These are phyloP conservation scores for Boletus huronensis DNA, from an alignment of 768 basidiomycete species.

Conservation along the genomic window DNA sequence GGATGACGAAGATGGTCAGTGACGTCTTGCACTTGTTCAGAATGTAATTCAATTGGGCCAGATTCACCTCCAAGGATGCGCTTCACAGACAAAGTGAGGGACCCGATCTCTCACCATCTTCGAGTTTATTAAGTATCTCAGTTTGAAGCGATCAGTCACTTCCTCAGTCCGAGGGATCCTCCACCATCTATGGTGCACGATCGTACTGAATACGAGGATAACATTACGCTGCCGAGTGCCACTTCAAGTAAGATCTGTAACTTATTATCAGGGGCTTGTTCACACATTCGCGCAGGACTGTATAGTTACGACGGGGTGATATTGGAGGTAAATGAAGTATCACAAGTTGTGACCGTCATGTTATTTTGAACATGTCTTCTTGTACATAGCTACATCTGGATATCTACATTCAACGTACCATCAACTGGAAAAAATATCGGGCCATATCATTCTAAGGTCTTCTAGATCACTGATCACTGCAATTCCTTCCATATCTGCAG, in stretches of 20 bases:
- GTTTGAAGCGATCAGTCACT: conserved; percentile 78
- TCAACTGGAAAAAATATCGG: conserved; percentile 59
- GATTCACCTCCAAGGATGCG: conserved; percentile 73
- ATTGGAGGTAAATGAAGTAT: conserved; percentile 73
- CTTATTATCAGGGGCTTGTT: neutral
- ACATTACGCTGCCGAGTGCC: conserved; percentile 62
- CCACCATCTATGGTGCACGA: conserved; percentile 81
- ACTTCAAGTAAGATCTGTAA: conserved; percentile 55
- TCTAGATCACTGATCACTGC: conserved; percentile 55
- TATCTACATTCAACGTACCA: neutral
- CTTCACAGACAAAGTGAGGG: conserved; percentile 63
- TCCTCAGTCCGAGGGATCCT: conserved; percentile 68
- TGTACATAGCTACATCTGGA: conserved; percentile 3
- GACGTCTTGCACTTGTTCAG: neutral
- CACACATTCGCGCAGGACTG: conserved; percentile 28
- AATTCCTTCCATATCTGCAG: conserved; percentile 43
- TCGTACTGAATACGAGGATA: conserved; percentile 72
- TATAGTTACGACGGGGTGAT: conserved; percentile 81
- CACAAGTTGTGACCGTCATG: conserved; percentile 71
- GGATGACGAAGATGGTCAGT: conserved; percentile 76
- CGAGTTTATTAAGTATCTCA: conserved; percentile 24
- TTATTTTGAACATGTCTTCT: conserved; percentile 47
- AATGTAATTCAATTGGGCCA: conserved; percentile 24
- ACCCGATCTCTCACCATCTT: neutral
- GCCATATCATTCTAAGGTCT: conserved; percentile 69